Evolutionary conservation across 2,329 filamentous ascomycete species (phyloP).

Genomic region (Fusarium irregulare): DNA sequence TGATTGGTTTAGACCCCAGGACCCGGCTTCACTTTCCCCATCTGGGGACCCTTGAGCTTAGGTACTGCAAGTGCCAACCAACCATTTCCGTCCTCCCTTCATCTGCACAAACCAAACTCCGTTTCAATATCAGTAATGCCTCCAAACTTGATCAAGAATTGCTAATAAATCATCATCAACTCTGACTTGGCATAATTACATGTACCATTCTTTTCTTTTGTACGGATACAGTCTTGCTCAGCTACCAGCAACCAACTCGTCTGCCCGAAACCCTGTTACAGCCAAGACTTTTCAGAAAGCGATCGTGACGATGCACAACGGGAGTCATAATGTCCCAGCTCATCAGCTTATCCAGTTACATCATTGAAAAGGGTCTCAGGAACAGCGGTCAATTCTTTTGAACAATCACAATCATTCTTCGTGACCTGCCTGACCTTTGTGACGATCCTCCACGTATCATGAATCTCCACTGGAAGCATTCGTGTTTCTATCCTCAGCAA

Average conservation of each 20-base stretch:
- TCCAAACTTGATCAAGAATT: conserved; percentile 25
- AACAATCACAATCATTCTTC: conserved; percentile 7
- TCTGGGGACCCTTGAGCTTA: conserved; percentile 27
- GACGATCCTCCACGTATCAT: conserved; percentile 36
- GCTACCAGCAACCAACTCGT: conserved; percentile 22
- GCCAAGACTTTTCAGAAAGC: conserved; percentile 40
- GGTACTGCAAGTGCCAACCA: conserved; percentile 20
- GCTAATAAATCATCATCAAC: conserved; percentile 29
- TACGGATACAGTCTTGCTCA: conserved; percentile 1
- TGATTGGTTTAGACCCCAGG: conserved; percentile 23
- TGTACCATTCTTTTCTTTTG: not conserved
- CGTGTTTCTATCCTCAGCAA: conserved; percentile 28
- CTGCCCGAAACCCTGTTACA: conserved; percentile 38
- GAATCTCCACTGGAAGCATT: conserved; percentile 28
- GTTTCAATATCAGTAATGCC: conserved; percentile 33
- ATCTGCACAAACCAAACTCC: conserved; percentile 19
- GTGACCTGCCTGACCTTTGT: conserved; percentile 27
- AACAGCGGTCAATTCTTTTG: conserved; percentile 28
- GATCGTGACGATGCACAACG: conserved; percentile 33
- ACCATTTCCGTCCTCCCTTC: not conserved
- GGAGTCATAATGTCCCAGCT: conserved; percentile 25
- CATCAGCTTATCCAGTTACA: conserved; percentile 24
- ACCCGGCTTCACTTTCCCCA: conserved; percentile 28
- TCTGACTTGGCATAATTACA: not conserved
- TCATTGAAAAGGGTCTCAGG: conserved; percentile 23